Evolutionary conservation across 202 grass and related monocot species (phyloP).

Genomic region (Bolboschoenoplectus hybrid): DNA sequence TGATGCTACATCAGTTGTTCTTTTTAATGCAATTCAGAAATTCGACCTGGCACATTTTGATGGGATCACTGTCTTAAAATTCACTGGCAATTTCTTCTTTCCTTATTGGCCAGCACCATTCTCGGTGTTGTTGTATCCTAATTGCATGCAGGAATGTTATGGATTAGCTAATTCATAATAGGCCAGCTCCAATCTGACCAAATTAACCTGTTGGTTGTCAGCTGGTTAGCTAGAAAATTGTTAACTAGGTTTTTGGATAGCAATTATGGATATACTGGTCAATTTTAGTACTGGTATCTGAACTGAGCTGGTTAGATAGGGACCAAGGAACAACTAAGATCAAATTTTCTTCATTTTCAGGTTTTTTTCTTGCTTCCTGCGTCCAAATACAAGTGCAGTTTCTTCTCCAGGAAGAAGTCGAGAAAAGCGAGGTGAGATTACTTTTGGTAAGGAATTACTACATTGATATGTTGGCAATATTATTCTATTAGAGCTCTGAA

Average conservation of each 20-base stretch:
- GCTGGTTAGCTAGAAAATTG: not conserved
- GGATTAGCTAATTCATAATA: not conserved
- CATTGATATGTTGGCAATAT: not conserved
- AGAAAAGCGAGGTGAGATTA: conserved; percentile 70
- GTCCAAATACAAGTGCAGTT: conserved; percentile 93
- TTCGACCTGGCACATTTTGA: conserved; percentile 78
- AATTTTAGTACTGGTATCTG: not conserved
- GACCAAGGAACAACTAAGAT: not conserved
- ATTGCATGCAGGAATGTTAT: not conserved
- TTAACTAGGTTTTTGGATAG: conserved; percentile 19
- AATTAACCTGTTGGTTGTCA: conserved; percentile 4
- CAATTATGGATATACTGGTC: not conserved
- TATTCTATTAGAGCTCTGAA: not conserved
- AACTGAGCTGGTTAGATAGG: conserved; percentile 1
- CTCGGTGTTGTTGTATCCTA: conserved; percentile 72
- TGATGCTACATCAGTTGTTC: conserved; percentile 93
- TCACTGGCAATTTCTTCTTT: conserved; percentile 74
- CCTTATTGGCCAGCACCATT: conserved; percentile 70
- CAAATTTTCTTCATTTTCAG: not conserved
- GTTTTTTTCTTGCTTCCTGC: conserved; percentile 71
- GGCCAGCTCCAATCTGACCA: conserved; percentile 2
- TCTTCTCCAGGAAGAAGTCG: conserved; percentile 83
- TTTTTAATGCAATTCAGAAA: conserved; percentile 91
- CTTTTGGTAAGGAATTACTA: conserved; percentile 28
- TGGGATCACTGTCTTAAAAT: conserved; percentile 60